Percentiles rank a stretch among this genome's conserved stretches.
phyloP scores from a whole-genome alignment of 140 eudicot genomes.

The Oenanthe javanica region DNA sequence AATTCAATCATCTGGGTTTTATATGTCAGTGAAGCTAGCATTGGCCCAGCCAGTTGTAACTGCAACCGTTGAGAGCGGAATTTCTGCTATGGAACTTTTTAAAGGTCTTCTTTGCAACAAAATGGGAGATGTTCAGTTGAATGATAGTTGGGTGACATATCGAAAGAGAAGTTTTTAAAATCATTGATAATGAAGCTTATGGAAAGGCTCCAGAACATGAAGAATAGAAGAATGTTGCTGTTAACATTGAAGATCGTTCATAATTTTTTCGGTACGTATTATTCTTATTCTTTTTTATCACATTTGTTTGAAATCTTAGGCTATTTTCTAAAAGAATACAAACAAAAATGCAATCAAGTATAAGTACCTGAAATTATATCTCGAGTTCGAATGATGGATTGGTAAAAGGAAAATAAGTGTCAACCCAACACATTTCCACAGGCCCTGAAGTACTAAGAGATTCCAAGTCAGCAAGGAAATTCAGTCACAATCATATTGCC shows the following conservation, averaged over 20 bases:
- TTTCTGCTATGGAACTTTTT: not conserved
- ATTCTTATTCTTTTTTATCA: not conserved
- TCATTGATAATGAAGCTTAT: not conserved
- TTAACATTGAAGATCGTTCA: not conserved
- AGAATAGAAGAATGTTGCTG: not conserved
- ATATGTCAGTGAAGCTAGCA: not conserved
- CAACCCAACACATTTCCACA: slow-evolving; percentile 98
- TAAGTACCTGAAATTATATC: slow-evolving; percentile 79
- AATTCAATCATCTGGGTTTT: not conserved
- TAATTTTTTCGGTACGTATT: not conserved
- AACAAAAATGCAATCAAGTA: not conserved
- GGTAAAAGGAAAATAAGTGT: slow-evolving; percentile 92
- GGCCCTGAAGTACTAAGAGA: slow-evolving; percentile 50
- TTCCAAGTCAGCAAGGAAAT: slow-evolving; percentile 6
- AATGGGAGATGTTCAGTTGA: not conserved
- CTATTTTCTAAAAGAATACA: not conserved
- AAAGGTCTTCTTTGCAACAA: not conserved
- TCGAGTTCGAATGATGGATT: slow-evolving; percentile 93
- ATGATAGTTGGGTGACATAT: not conserved
- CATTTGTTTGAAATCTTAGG: not conserved
- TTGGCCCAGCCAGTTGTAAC: not conserved
- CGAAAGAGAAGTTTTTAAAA: not conserved
- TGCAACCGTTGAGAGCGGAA: not conserved
- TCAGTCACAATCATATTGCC: slow-evolving; percentile 17
- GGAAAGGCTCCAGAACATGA: not conserved